A percentile compares a stretch with the other conserved stretches of the same genome.
These are phyloP conservation scores for Aspergillus chevalieri DNA, from an alignment of 2,329 filamentous ascomycete species.

Conservation along the genomic window DNA sequence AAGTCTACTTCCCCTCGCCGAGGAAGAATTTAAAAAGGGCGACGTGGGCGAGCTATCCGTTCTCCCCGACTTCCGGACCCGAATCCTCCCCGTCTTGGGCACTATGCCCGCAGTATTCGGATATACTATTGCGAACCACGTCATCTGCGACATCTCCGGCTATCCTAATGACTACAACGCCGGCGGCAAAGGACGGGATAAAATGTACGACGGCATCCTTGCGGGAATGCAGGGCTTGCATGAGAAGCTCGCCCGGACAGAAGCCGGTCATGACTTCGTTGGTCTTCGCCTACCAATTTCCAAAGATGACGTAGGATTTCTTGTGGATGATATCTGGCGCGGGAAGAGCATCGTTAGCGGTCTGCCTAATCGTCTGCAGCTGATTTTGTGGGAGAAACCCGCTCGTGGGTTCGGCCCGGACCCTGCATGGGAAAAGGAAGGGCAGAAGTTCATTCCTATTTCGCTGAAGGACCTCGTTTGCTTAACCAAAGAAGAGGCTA, in stretches of 20 bases:
- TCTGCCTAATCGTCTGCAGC: constrained; percentile 67
- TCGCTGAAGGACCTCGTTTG: constrained; percentile 68
- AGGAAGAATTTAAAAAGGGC: constrained; percentile 83
- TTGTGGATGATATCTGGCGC: constrained; percentile 82
- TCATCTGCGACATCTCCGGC: constrained; percentile 72
- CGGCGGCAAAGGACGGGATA: constrained; percentile 73
- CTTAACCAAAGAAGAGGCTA: constrained; percentile 88
- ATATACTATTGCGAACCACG: constrained; percentile 83
- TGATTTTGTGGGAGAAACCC: constrained; percentile 76
- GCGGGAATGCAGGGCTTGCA: constrained; percentile 69
- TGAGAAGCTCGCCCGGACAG: constrained; percentile 62
- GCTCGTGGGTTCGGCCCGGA: constrained; percentile 55
- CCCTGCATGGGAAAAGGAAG: constrained; percentile 51
- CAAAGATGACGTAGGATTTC: constrained; percentile 73
- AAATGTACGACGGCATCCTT: constrained; percentile 83
- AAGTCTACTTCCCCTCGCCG: constrained; percentile 74
- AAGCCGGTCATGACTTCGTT: constrained; percentile 48
- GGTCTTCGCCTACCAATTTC: constrained; percentile 77
- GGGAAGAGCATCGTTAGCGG: constrained; percentile 79
- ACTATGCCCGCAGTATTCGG: constrained; percentile 98
- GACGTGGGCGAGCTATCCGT: constrained; percentile 80
- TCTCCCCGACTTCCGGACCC: constrained; percentile 83
- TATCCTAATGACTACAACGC: constrained; percentile 79
- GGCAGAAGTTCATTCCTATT: constrained; percentile 71
- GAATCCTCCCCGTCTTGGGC: constrained; percentile 90